Conservation (phyloP, 805 yeast species). For the Candida silvicultrix region DNA sequence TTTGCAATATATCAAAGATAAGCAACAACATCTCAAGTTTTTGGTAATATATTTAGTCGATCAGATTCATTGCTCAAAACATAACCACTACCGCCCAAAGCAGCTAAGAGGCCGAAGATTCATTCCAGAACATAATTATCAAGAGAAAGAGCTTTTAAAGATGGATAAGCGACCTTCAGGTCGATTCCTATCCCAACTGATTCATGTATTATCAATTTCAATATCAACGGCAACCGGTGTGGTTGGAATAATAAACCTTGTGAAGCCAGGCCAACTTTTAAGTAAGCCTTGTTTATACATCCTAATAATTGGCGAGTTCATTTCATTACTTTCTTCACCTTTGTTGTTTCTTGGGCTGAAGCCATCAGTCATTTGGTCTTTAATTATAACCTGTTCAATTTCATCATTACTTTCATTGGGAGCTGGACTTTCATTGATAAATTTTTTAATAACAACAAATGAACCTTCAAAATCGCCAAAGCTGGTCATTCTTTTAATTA, state of each 20-base stretch:
- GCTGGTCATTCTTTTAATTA: neutral
- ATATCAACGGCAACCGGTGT: neutral
- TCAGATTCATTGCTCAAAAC: too few relatives aligned
- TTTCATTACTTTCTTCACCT: constrained; percentile 8
- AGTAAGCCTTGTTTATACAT: neutral
- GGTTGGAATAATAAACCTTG: neutral
- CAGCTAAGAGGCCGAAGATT: too few relatives aligned
- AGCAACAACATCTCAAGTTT: too few relatives aligned
- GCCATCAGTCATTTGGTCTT: neutral
- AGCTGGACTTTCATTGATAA: constrained; percentile 18
- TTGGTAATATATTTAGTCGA: too few relatives aligned
- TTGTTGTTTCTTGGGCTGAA: neutral
- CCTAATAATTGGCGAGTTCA: constrained; percentile 9
- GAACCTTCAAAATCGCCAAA: neutral
- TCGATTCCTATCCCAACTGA: neutral
- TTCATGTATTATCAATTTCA: neutral
- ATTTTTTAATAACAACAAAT: neutral
- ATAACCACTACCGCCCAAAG: too few relatives aligned
- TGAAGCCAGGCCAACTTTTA: neutral
- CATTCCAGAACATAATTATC: too few relatives aligned
- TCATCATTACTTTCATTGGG: constrained; percentile 14
- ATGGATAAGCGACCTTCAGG: neutral
- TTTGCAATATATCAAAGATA: too few relatives aligned
- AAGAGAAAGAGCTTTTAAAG: neutral
- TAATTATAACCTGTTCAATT: neutral